These are phyloP conservation scores for Stachybotrys elegans DNA, from an alignment of 2,329 filamentous ascomycete species.

Conservation along the genomic window DNA sequence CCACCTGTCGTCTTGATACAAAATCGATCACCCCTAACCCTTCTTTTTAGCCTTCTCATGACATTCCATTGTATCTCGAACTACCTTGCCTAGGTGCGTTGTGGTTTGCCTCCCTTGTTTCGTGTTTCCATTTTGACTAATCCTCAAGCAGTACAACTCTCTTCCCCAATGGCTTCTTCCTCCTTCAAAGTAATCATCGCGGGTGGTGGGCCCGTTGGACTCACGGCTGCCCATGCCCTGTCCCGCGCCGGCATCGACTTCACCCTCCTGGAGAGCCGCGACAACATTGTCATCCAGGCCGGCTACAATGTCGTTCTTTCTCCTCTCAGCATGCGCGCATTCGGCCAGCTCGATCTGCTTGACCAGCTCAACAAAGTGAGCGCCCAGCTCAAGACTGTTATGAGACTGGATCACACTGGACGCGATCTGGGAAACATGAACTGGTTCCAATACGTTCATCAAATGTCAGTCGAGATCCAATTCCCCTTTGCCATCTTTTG, in stretches of 20 bases:
- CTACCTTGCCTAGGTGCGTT: no score
- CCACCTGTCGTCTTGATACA: no score
- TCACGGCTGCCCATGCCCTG: constrained; percentile 20
- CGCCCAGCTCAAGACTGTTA: constrained; percentile 14
- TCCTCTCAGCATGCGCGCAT: constrained; percentile 18
- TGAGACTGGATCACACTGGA: constrained; percentile 20
- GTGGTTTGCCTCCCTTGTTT: no score
- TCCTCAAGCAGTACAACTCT: no score
- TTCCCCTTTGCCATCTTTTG: no score
- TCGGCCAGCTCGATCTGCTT: constrained; percentile 27
- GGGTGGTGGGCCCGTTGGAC: constrained; percentile 21
- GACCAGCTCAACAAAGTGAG: constrained; percentile 14
- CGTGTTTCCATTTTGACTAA: no score
- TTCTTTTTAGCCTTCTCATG: no score
- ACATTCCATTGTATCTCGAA: no score
- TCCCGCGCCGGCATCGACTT: constrained; percentile 28
- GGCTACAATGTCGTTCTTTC: constrained; percentile 26
- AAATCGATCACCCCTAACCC: no score
- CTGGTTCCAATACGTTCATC: constrained; percentile 15
- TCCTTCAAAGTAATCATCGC: constrained; percentile 19
- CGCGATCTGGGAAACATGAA: constrained; percentile 15
- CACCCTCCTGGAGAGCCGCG: constrained; percentile 29
- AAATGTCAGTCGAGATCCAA: constrained; percentile 20
- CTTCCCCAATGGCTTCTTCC: no score
- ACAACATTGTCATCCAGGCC: constrained; percentile 20